Conservation (phyloP, 352 stramenopile genomes). For the Pythium guiyangense region DNA sequence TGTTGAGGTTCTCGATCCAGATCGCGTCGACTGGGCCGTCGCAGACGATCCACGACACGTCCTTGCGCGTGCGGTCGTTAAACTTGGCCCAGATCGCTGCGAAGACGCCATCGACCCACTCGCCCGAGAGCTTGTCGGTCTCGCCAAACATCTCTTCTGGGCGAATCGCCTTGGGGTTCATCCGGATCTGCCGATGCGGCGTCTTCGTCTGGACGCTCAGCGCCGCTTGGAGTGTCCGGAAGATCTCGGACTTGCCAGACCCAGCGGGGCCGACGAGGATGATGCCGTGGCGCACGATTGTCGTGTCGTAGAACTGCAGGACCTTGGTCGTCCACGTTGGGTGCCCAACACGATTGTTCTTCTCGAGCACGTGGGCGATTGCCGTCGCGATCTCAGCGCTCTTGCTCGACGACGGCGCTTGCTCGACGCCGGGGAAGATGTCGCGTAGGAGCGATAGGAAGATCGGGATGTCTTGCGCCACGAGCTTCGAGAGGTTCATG, state of each 20-base stretch:
- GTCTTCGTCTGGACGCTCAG: slow-evolving; percentile 56
- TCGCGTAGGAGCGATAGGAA: slow-evolving; percentile 89
- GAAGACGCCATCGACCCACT: slow-evolving; percentile 78
- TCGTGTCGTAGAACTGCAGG: slow-evolving; percentile 91
- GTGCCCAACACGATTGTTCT: slow-evolving; percentile 58
- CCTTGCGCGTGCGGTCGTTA: slow-evolving; percentile 78
- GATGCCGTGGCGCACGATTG: slow-evolving; percentile 90
- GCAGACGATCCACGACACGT: slow-evolving; percentile 91
- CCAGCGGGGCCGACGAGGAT: slow-evolving; percentile 87
- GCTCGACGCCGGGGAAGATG: slow-evolving; percentile 78
- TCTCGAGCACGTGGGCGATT: slow-evolving; percentile 69
- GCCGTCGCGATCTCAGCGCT: slow-evolving; percentile 67
- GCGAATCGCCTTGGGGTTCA: slow-evolving; percentile 83
- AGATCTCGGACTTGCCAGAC: slow-evolving; percentile 74
- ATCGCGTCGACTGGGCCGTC: slow-evolving; percentile 92
- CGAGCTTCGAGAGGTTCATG: slow-evolving; percentile 93
- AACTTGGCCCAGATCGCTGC: slow-evolving; percentile 84
- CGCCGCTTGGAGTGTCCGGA: slow-evolving; percentile 58
- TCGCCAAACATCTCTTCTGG: slow-evolving; percentile 82
- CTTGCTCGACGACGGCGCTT: slow-evolving; percentile 28
- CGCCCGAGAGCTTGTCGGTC: slow-evolving; percentile 68
- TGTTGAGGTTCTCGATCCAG: slow-evolving; percentile 96
- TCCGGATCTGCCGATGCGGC: slow-evolving; percentile 64
- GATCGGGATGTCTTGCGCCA: slow-evolving; percentile 89
- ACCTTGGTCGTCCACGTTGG: slow-evolving; percentile 85